Conservation (phyloP, 495 filamentous ascomycete genomes). For the Tuber microsphaerosporum region DNA sequence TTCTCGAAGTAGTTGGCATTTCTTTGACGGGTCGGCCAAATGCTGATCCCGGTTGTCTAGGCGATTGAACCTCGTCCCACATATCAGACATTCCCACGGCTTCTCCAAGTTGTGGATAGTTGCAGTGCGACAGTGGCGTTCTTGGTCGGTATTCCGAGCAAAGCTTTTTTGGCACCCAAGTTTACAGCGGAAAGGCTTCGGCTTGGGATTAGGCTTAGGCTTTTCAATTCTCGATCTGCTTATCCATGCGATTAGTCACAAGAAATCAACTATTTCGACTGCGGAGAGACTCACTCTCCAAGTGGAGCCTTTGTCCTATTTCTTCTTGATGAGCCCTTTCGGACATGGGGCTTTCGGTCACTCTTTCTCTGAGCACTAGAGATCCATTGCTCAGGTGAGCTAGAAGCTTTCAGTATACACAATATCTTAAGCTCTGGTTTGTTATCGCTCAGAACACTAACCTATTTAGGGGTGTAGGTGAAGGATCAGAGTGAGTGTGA, state of each 20-base stretch:
- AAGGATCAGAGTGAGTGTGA: too few relatives aligned
- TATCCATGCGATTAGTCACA: not conserved
- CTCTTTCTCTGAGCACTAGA: too few relatives aligned
- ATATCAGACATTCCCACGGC: not conserved
- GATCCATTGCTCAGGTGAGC: too few relatives aligned
- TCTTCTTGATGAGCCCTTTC: too few relatives aligned
- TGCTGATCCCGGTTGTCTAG: not conserved
- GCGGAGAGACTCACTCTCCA: too few relatives aligned
- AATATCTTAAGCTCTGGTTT: too few relatives aligned
- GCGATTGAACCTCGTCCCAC: not conserved
- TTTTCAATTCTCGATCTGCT: not conserved
- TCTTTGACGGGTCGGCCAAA: fast-evolving
- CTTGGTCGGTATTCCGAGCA: not conserved
- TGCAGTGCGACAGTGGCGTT: not conserved
- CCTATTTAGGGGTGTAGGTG: too few relatives aligned
- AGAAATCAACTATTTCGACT: not conserved
- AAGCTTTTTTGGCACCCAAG: not conserved
- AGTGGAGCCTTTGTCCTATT: too few relatives aligned
- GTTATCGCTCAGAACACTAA: too few relatives aligned
- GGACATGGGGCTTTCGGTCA: too few relatives aligned
- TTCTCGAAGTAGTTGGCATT: not conserved
- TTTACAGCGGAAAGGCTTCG: not conserved
- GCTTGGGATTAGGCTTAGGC: too few relatives aligned
- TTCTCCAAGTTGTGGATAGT: not conserved
- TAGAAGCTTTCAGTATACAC: too few relatives aligned